Percentiles rank a stretch among this genome's conserved stretches.
These are phyloP conservation scores for Rhododendron henanense DNA, from an alignment of 148 eudicot genomes.

Conservation along the genomic window DNA sequence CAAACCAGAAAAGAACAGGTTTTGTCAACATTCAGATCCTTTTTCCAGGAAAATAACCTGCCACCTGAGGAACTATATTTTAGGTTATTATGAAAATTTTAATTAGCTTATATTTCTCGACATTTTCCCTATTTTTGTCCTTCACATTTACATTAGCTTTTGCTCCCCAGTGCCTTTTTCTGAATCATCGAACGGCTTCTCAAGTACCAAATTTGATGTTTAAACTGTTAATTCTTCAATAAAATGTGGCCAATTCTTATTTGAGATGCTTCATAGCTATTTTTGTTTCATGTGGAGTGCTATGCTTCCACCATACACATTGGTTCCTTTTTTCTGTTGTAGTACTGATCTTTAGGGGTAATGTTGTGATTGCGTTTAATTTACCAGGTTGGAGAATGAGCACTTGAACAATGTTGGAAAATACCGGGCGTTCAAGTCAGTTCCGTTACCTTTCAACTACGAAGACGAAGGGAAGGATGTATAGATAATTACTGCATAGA, in stretches of 20 bases:
- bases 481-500: neutral
- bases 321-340: neutral
- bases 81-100: neutral
- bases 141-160: neutral
- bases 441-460: slow-evolving; percentile 48
- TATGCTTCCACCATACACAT: neutral
- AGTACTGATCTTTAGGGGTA: neutral
- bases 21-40: neutral
- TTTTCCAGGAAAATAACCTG: neutral
- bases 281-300: neutral
- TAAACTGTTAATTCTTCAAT: neutral
- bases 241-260: neutral
- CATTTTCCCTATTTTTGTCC: neutral
- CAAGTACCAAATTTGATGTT: neutral
- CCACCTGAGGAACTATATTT: neutral
- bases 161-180: neutral
- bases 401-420: slow-evolving; percentile 62
- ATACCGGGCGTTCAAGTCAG: slow-evolving; percentile 49
- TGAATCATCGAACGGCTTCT: neutral
- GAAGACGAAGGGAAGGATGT: slow-evolving; percentile 21
- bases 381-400: slow-evolving; percentile 53
- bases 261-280: neutral
- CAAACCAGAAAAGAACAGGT: neutral
- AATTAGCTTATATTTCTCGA: neutral
- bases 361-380: neutral